phyloP scores from a whole-genome alignment of 345 rosid genomes.

The Gossypioides kirkii region DNA sequence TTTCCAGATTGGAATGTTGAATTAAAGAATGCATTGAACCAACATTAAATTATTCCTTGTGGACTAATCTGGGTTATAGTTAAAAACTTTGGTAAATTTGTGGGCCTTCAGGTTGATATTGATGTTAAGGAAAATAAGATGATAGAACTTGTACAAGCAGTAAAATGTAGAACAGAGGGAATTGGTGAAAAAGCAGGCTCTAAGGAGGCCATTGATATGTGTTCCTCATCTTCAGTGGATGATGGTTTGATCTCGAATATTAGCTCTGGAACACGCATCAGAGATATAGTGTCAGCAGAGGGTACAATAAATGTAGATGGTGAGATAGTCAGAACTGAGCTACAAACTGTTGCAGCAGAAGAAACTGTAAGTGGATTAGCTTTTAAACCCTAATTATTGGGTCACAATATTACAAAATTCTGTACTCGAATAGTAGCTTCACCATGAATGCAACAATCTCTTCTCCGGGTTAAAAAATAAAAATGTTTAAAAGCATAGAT shows the following conservation, averaged over 20 bases:
- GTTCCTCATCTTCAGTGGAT: background rate
- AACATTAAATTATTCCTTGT: background rate
- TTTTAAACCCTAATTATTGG: background rate
- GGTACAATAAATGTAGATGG: background rate
- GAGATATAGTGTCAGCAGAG: background rate
- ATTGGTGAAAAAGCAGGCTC: background rate
- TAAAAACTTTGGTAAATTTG: background rate
- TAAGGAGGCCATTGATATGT: background rate
- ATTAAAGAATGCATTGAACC: background rate
- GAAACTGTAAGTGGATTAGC: slow-evolving; percentile 3
- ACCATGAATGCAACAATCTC: background rate
- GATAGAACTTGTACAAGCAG: background rate
- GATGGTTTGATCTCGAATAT: background rate
- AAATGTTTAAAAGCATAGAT: background rate
- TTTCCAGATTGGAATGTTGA: background rate
- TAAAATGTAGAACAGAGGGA: background rate
- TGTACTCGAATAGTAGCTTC: background rate
- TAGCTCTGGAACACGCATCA: background rate
- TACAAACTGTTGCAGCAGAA: background rate
- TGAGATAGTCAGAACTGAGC: background rate
- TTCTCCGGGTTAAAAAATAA: background rate
- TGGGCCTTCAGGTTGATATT: slow-evolving; percentile 13
- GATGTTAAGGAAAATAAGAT: slow-evolving; percentile 7
- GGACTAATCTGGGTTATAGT: background rate
- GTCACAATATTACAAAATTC: background rate